Percentiles rank a stretch among this genome's conserved stretches.
phyloP scores from a whole-genome alignment of 495 filamentous ascomycete genomes.

The Neurospora discreta region DNA sequence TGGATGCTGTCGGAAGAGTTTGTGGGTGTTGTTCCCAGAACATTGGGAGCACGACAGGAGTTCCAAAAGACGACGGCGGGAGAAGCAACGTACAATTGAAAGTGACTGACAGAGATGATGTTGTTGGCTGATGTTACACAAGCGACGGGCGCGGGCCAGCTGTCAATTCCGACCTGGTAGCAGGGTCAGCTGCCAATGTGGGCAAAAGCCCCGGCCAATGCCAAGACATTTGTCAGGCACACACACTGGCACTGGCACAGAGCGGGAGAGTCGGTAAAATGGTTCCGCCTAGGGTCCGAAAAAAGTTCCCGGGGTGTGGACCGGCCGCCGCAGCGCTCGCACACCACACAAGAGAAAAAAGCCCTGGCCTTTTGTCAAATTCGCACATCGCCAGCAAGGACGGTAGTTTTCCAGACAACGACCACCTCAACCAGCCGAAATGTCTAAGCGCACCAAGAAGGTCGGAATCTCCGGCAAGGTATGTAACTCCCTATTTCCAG shows the following conservation, averaged over 20 bases:
- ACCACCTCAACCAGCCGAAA: constrained; percentile 45
- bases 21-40: too few species aligned
- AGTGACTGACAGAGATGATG: too few species aligned
- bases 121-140: neutral
- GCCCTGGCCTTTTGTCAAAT: constrained; percentile 22
- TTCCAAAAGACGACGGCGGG: too few species aligned
- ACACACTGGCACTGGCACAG: neutral
- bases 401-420: constrained; percentile 14
- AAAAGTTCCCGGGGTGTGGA: neutral
- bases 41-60: too few species aligned
- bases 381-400: constrained; percentile 13
- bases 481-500: constrained; percentile 7
- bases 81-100: too few species aligned
- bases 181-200: neutral
- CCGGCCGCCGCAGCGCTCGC: neutral
- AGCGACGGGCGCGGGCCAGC: neutral
- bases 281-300: constrained; percentile 18
- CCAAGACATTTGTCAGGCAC: neutral
- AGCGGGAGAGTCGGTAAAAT: constrained; percentile 18
- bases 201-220: neutral
- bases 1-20: neutral
- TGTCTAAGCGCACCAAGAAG: constrained; percentile 98
- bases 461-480: constrained; percentile 67
- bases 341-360: constrained; percentile 18
- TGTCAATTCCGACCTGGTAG: neutral